Conservation (phyloP, 2,329 filamentous ascomycete genomes). For the Ceratocystis eucalypticola region DNA sequence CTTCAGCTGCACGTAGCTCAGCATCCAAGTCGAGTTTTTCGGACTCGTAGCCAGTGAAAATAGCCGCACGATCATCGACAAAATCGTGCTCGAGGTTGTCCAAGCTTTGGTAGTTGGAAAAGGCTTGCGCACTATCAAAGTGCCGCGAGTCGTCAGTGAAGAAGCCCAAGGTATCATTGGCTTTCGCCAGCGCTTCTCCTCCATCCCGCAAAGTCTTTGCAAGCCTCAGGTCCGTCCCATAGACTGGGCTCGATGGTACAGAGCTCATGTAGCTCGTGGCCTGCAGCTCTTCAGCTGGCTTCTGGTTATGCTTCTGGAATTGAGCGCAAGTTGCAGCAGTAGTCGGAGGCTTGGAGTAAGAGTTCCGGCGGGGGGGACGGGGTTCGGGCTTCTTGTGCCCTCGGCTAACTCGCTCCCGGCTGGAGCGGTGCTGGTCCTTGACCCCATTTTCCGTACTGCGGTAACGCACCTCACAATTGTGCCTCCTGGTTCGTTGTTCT, state of each 20-base stretch:
- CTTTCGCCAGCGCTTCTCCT: neutral
- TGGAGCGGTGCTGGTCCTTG: neutral
- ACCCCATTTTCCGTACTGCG: neutral
- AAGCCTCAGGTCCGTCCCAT: neutral
- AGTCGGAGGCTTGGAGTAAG: neutral
- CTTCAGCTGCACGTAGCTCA: neutral
- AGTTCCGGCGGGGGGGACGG: neutral
- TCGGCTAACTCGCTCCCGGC: neutral
- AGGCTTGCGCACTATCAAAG: neutral
- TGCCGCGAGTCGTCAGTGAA: neutral
- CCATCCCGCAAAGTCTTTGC: neutral
- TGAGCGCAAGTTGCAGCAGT: neutral
- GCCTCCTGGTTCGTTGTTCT: neutral
- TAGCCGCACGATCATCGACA: neutral
- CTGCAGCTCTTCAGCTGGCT: too few species aligned
- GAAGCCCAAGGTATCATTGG: neutral
- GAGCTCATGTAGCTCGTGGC: neutral
- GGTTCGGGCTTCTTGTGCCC: neutral
- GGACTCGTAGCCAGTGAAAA: neutral
- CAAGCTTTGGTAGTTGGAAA: neutral
- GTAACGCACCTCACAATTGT: neutral
- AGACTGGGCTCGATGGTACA: neutral
- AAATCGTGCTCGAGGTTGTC: neutral
- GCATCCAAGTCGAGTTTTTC: neutral
- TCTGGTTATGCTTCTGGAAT: neutral